A percentile compares a stretch with the other conserved stretches of the same genome.
These are phyloP conservation scores for Taxillus chinensis DNA, from an alignment of 164 flowering plant species.

Conservation along the genomic window DNA sequence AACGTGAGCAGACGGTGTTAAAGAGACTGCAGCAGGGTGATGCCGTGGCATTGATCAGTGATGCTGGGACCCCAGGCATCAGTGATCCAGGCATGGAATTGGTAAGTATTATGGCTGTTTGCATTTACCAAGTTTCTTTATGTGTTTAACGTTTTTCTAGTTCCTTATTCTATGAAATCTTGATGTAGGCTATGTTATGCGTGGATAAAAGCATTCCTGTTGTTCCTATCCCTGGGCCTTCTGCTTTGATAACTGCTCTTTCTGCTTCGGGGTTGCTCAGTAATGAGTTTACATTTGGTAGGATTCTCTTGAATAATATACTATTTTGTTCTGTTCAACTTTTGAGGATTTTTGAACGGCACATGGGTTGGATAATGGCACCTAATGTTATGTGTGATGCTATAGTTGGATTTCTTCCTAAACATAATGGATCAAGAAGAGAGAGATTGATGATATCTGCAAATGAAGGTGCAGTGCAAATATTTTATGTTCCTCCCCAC, in stretches of 20 bases:
- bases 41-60: constrained; percentile 83
- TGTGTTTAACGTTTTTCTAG: not conserved
- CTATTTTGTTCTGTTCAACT: not conserved
- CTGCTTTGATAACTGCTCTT: constrained; percentile 77
- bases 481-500: constrained; percentile 96
- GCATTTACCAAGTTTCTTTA: too few species aligned
- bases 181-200: constrained; percentile 66
- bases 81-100: constrained; percentile 90
- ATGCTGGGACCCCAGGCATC: constrained; percentile 96
- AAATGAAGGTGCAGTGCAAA: constrained; percentile 61
- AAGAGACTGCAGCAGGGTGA: constrained; percentile 66
- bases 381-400: constrained; percentile 1
- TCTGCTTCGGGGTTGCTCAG: constrained; percentile 85
- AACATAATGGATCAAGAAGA: constrained; percentile 59
- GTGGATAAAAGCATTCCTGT: constrained; percentile 62
- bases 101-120: constrained; percentile 34
- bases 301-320: constrained; percentile 7
- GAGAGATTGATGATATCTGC: constrained; percentile 65
- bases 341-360: not conserved
- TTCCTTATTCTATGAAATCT: constrained; percentile 1
- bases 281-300: constrained; percentile 86
- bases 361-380: not conserved
- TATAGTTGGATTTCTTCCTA: constrained; percentile 93
- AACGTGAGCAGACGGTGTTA: constrained; percentile 63
- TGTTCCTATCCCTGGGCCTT: constrained; percentile 89